phyloP scores from a whole-genome alignment of 2,329 filamentous ascomycete genomes.

The Conoideocrella luteorostrata region DNA sequence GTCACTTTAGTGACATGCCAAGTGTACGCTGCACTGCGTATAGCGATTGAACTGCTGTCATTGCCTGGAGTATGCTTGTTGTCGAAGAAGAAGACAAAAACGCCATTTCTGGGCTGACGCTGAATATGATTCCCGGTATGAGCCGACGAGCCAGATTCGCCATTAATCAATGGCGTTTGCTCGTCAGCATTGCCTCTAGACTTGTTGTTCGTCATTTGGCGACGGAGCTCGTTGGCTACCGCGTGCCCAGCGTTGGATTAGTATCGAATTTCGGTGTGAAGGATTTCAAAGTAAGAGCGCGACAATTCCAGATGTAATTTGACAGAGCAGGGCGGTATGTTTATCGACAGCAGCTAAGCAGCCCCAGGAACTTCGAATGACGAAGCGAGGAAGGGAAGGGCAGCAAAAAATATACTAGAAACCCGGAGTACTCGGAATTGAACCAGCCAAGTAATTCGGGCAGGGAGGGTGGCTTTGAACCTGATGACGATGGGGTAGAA shows the following conservation, averaged over 20 bases:
- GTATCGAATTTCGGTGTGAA: background rate
- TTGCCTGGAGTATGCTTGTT: slow-evolving; percentile 44
- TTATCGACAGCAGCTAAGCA: background rate
- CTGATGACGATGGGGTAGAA: background rate
- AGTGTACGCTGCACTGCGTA: slow-evolving; percentile 39
- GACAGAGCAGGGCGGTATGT: too few relatives aligned
- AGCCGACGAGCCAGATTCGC: slow-evolving; percentile 21
- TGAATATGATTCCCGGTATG: slow-evolving; percentile 14
- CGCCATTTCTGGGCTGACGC: slow-evolving; percentile 16
- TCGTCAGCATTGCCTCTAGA: slow-evolving; percentile 25
- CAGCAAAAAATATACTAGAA: background rate
- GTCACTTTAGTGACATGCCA: slow-evolving; percentile 54
- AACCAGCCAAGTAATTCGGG: too few relatives aligned
- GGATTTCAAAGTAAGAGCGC: background rate
- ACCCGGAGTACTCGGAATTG: too few relatives aligned
- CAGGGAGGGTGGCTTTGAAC: background rate
- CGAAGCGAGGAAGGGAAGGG: background rate
- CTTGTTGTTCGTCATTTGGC: slow-evolving; percentile 28
- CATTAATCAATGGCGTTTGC: slow-evolving; percentile 36
- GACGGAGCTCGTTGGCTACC: slow-evolving; percentile 12
- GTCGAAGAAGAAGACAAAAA: slow-evolving; percentile 42
- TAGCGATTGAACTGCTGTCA: slow-evolving; percentile 38
- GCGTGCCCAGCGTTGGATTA: background rate
- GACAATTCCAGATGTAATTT: too few relatives aligned
- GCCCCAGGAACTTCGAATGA: background rate